phyloP scores from a whole-genome alignment of 1,284 basidiomycete genomes.

The Leccinum angustisporum region DNA sequence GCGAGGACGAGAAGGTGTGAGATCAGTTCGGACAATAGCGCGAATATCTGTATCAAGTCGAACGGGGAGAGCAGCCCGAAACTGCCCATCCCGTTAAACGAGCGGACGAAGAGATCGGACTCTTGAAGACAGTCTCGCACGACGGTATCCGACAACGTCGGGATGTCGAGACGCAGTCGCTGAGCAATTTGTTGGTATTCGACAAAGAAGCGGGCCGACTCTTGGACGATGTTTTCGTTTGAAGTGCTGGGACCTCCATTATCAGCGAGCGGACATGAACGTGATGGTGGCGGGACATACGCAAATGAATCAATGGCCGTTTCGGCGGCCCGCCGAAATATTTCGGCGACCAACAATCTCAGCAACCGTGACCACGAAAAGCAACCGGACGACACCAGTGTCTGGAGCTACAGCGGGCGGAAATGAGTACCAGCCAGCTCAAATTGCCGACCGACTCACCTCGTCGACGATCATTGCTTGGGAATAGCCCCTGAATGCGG shows the following conservation, averaged over 20 bases:
- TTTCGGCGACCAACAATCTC: constrained; percentile 57
- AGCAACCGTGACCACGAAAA: constrained; percentile 65
- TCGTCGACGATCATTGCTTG: constrained; percentile 82
- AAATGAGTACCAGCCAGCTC: background rate
- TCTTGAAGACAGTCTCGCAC: constrained; percentile 78
- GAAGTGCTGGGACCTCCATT: constrained; percentile 44
- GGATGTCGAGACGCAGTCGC: constrained; percentile 74
- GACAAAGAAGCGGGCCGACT: constrained; percentile 67
- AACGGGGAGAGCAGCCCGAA: constrained; percentile 75
- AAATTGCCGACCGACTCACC: constrained; percentile 40
- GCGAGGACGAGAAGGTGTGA: constrained; percentile 68
- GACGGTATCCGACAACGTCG: constrained; percentile 68
- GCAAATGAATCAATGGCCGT: constrained; percentile 67
- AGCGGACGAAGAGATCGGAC: constrained; percentile 76
- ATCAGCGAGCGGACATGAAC: constrained; percentile 20
- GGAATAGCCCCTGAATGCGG: constrained; percentile 78
- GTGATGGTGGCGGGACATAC: constrained; percentile 45
- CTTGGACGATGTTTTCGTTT: constrained; percentile 69
- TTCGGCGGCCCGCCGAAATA: constrained; percentile 62
- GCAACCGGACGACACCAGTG: constrained; percentile 58
- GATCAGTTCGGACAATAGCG: constrained; percentile 64
- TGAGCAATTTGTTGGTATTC: constrained; percentile 76
- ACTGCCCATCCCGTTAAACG: constrained; percentile 64
- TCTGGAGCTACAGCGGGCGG: constrained; percentile 53
- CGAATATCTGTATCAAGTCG: constrained; percentile 72